phyloP scores from a whole-genome alignment of 2,329 filamentous ascomycete genomes.

The Zasmidium citrigriseum region DNA sequence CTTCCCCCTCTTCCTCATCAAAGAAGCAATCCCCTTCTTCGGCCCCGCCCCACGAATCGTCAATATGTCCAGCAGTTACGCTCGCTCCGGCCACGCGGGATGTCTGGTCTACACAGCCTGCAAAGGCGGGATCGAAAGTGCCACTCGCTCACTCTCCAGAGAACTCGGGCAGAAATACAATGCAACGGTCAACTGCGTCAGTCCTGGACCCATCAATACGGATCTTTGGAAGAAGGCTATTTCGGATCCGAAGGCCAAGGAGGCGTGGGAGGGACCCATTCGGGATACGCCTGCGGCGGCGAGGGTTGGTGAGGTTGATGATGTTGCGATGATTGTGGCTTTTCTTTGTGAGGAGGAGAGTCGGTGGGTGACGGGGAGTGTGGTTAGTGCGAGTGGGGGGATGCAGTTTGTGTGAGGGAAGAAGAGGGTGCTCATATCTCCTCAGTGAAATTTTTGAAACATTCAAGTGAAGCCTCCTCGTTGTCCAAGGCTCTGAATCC shows the following conservation, averaged over 20 bases:
- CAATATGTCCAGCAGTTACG: conserved; percentile 60
- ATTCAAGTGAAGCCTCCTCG: conserved; percentile 3
- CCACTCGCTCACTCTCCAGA: conserved; percentile 60
- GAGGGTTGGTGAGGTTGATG: conserved; percentile 53
- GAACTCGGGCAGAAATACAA: conserved; percentile 56
- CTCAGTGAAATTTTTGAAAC: too few relatives aligned
- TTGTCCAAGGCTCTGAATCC: conserved; percentile 27
- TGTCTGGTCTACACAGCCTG: conserved; percentile 56
- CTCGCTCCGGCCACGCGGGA: conserved; percentile 47
- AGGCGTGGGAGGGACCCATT: conserved; percentile 53
- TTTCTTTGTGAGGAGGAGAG: conserved; percentile 50
- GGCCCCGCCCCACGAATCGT: conserved; percentile 53
- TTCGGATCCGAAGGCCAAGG: conserved; percentile 53
- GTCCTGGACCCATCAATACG: conserved; percentile 60
- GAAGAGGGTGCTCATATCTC: too few relatives aligned
- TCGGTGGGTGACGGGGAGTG: conserved; percentile 41
- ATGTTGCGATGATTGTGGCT: conserved; percentile 58
- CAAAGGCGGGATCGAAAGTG: conserved; percentile 61
- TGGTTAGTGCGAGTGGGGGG: too few relatives aligned
- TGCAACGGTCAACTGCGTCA: conserved; percentile 62
- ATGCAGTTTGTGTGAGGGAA: too few relatives aligned
- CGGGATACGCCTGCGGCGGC: conserved; percentile 53
- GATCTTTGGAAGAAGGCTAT: too few relatives aligned
- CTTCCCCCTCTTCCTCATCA: conserved; percentile 55
- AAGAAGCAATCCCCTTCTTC: conserved; percentile 56